A percentile compares a stretch with the other conserved stretches of the same genome.
phyloP scores from a whole-genome alignment of 371 early-diverging fungal genomes.

The Mucor mucedo region DNA sequence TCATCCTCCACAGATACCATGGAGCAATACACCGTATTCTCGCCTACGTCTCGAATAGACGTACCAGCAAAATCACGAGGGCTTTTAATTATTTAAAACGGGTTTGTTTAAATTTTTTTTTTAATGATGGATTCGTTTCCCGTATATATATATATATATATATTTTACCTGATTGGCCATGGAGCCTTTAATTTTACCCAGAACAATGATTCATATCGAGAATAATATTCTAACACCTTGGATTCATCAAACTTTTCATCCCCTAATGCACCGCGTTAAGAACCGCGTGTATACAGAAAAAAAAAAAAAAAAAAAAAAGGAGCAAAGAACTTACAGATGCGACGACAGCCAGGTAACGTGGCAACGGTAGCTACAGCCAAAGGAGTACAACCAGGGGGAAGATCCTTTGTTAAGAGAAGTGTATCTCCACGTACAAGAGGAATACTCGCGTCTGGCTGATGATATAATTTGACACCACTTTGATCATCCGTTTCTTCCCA shows the following conservation, averaged over 20 bases:
- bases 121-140: too few relatives aligned
- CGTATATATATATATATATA: not conserved
- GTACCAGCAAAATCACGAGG: slow-evolving; percentile 32
- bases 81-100: slow-evolving; percentile 4
- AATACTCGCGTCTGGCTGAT: slow-evolving; percentile 10
- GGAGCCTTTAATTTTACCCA: slow-evolving; percentile 49
- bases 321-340: slow-evolving; percentile 27
- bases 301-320: slow-evolving; percentile 5
- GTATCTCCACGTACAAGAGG: slow-evolving; percentile 35
- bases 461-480: slow-evolving; percentile 23
- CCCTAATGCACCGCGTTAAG: slow-evolving; percentile 24
- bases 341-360: slow-evolving; percentile 28
- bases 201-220: slow-evolving; percentile 35
- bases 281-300: not conserved
- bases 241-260: slow-evolving; percentile 40
- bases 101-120: not conserved
- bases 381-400: slow-evolving; percentile 24
- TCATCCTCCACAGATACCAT: slow-evolving; percentile 45
- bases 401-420: slow-evolving; percentile 7
- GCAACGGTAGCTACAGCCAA: slow-evolving; percentile 25
- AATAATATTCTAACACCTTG: slow-evolving; percentile 41
- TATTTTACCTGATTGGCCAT: slow-evolving; percentile 48
- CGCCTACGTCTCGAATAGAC: slow-evolving; percentile 21
- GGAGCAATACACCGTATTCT: slow-evolving; percentile 15
- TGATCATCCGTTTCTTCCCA: slow-evolving; percentile 24